Evolutionary conservation across 495 filamentous ascomycete genomes (phyloP).

Genomic region (Aeminium ludgeri): DNA sequence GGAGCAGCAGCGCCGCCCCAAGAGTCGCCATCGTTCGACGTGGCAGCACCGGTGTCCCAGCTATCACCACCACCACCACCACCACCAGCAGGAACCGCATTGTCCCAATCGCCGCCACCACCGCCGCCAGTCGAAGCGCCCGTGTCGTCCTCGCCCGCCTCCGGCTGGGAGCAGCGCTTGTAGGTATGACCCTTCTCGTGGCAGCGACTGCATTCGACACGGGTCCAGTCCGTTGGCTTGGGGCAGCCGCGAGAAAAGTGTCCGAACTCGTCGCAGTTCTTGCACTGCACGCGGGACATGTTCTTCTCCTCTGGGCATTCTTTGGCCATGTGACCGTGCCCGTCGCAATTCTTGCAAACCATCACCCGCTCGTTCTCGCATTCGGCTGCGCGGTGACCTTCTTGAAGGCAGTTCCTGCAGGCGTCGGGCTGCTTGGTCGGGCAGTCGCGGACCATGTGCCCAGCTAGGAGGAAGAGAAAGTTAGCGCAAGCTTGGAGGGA

Average conservation of each 20-base stretch:
- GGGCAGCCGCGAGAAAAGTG: slow-evolving; percentile 61
- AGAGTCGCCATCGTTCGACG: no score
- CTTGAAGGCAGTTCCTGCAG: slow-evolving; percentile 2
- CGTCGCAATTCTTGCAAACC: slow-evolving; percentile 69
- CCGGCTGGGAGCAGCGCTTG: slow-evolving; percentile 39
- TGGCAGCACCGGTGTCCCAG: no score
- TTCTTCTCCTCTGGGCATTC: slow-evolving; percentile 59
- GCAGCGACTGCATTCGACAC: slow-evolving; percentile 62
- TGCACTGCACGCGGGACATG: slow-evolving; percentile 43
- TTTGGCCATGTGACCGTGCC: slow-evolving; percentile 40
- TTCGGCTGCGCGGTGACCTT: not conserved
- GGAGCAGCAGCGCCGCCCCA: no score
- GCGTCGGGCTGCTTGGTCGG: not conserved
- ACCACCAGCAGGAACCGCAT: no score
- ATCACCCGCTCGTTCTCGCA: not conserved
- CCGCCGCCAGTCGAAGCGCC: slow-evolving; percentile 14
- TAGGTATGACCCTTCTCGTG: slow-evolving; percentile 55
- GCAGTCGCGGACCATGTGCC: no score
- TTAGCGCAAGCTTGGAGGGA: not conserved
- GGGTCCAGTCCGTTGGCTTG: slow-evolving; percentile 55
- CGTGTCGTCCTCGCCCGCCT: slow-evolving; percentile 23
- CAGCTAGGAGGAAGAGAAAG: not conserved
- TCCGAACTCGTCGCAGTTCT: slow-evolving; percentile 56
- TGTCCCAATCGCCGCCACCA: not conserved
- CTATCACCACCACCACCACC: no score